Conservation (phyloP, 1,284 basidiomycete genomes). For the Naganishia albida region DNA sequence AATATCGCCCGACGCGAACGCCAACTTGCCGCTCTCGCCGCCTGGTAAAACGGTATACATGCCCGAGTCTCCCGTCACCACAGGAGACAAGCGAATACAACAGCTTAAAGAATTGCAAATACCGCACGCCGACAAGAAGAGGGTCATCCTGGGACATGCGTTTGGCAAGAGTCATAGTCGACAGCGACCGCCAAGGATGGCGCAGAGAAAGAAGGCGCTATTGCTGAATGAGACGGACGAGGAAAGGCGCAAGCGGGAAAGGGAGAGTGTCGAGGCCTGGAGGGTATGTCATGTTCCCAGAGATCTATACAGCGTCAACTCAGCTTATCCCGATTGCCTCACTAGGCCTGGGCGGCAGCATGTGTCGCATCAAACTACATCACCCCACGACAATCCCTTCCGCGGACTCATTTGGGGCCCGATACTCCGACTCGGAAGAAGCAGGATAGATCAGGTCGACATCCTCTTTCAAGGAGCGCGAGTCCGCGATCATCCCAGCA, state of each 20-base stretch:
- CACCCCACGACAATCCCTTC: constrained; percentile 3
- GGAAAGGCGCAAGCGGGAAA: constrained; percentile 27
- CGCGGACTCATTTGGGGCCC: background rate
- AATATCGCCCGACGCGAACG: background rate
- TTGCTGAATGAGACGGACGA: constrained; percentile 17
- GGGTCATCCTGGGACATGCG: background rate
- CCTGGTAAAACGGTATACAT: constrained; percentile 2
- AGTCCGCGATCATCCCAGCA: constrained; percentile 1
- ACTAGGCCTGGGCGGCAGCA: constrained; percentile 28
- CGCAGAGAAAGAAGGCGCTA: constrained; percentile 1
- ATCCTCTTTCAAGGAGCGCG: background rate
- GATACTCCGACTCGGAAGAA: background rate
- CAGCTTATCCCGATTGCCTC: background rate
- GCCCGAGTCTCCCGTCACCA: constrained; percentile 23
- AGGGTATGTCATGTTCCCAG: constrained; percentile 18
- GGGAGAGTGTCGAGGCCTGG: constrained; percentile 26
- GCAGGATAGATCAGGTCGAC: background rate
- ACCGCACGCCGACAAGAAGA: constrained; percentile 1
- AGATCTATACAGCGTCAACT: background rate
- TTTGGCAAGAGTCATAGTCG: background rate
- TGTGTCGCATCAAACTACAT: constrained; percentile 27
- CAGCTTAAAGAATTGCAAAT: background rate
- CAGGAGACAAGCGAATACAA: constrained; percentile 5
- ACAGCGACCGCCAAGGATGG: background rate
- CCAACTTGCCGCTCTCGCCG: background rate